Evolutionary conservation across 139 green algal genomes (phyloP).

Genomic region (Chlorella sorokiniana): DNA sequence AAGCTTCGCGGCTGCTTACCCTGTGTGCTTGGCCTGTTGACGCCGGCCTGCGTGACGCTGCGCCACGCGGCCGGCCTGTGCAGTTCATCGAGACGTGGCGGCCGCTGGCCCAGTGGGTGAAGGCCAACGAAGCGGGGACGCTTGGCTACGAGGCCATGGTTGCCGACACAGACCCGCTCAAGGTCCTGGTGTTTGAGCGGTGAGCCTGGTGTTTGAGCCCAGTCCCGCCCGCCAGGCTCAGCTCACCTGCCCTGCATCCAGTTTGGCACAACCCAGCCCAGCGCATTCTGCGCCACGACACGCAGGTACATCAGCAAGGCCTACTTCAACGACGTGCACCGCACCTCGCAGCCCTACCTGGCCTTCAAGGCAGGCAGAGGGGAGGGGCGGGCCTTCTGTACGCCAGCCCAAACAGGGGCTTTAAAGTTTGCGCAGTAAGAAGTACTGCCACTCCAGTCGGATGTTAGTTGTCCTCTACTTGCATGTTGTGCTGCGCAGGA

Average conservation of each 20-base stretch:
- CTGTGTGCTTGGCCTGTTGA: too few species aligned
- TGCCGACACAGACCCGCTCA: conserved; percentile 34
- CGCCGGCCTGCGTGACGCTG: neutral
- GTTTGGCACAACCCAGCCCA: neutral
- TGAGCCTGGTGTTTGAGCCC: neutral
- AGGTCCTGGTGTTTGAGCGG: conserved; percentile 37
- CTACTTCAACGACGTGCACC: conserved; percentile 23
- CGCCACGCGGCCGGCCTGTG: neutral
- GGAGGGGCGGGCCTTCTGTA: neutral
- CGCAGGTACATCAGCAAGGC: conserved; percentile 26
- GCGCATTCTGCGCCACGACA: too few species aligned
- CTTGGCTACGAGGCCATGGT: conserved; percentile 34
- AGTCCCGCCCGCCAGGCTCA: neutral
- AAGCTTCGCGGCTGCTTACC: too few species aligned
- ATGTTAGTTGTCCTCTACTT: neutral
- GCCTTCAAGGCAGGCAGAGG: conserved; percentile 9
- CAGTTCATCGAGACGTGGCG: conserved; percentile 26
- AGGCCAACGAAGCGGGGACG: conserved; percentile 23
- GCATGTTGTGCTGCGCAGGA: neutral
- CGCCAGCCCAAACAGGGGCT: neutral
- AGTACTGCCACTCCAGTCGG: neutral
- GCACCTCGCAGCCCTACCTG: conserved; percentile 16
- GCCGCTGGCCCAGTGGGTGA: conserved; percentile 33
- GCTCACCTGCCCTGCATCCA: neutral
- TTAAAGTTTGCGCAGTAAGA: neutral